Evolutionary conservation across 768 basidiomycete genomes (phyloP).

Genomic region (Pulveroboletus sp.): DNA sequence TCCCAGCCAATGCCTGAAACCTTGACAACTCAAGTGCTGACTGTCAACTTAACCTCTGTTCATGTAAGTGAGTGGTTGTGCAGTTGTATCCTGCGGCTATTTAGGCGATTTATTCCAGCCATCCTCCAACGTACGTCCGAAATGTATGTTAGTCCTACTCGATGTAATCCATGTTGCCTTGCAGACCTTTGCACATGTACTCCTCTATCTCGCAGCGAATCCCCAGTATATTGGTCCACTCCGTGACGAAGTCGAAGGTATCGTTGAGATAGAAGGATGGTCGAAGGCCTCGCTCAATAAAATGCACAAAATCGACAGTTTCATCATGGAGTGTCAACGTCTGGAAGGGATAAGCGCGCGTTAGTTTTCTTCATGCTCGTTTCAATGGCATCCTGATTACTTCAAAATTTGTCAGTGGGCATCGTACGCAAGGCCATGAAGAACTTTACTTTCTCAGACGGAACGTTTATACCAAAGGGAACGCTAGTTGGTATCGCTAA

Average conservation of each 20-base stretch:
- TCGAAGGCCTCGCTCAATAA: conserved; percentile 13
- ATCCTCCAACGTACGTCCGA: conserved; percentile 6
- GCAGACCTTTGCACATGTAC: conserved; percentile 12
- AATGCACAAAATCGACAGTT: conserved; percentile 21
- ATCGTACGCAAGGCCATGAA: conserved; percentile 10
- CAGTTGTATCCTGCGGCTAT: too few relatives aligned
- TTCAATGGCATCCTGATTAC: background rate
- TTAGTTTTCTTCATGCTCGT: conserved; percentile 6
- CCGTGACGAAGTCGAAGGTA: conserved; percentile 15
- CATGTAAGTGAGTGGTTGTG: conserved; percentile 18
- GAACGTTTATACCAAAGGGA: conserved; percentile 36
- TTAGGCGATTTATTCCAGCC: conserved; percentile 3
- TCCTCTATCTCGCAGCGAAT: conserved; percentile 10
- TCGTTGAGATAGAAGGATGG: conserved; percentile 16
- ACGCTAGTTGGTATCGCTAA: conserved; percentile 23
- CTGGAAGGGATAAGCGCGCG: conserved; percentile 26
- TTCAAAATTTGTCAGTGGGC: background rate
- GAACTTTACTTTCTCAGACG: conserved; percentile 32
- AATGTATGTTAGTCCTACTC: background rate
- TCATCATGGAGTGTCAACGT: conserved; percentile 23
- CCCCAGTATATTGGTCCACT: conserved; percentile 13
- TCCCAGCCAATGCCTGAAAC: conserved; percentile 15
- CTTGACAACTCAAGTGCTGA: conserved; percentile 17
- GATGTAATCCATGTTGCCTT: background rate
- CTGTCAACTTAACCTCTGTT: conserved; percentile 17